Conservation (phyloP, 495 filamentous ascomycete genomes). For the Penicillium ochrochloron region DNA sequence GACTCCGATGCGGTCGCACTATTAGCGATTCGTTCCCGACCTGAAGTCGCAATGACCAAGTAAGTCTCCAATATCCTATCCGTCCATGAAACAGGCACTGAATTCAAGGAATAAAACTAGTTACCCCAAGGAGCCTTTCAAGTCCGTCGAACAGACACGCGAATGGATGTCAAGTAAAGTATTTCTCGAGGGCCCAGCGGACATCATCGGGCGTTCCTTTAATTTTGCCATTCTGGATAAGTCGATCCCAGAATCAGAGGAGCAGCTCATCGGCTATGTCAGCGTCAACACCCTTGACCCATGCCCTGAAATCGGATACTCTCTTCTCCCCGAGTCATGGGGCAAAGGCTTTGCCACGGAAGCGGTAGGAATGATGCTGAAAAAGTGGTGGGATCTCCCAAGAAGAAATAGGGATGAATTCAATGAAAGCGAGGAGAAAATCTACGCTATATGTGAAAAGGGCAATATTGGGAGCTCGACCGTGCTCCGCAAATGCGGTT, state of each 20-base stretch:
- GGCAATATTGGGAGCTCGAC: slow-evolving; percentile 34
- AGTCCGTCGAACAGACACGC: slow-evolving; percentile 27
- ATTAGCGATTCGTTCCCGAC: slow-evolving; percentile 23
- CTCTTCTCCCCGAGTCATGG: slow-evolving; percentile 33
- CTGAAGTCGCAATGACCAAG: slow-evolving; percentile 32
- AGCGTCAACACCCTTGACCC: slow-evolving; percentile 26
- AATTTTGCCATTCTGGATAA: slow-evolving; percentile 30
- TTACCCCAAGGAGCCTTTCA: slow-evolving; percentile 27
- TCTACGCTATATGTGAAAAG: slow-evolving; percentile 32
- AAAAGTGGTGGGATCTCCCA: slow-evolving; percentile 31
- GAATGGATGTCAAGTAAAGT: slow-evolving; percentile 29
- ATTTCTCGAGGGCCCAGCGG: slow-evolving; percentile 23
- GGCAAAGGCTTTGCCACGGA: slow-evolving; percentile 44
- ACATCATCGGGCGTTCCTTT: slow-evolving; percentile 28
- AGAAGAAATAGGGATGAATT: neutral
- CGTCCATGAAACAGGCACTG: neutral
- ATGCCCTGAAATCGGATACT: slow-evolving; percentile 40
- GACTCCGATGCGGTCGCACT: slow-evolving; percentile 25
- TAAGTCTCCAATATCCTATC: neutral
- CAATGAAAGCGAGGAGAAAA: slow-evolving; percentile 17
- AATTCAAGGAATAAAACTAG: slow-evolving; percentile 7
- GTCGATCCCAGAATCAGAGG: slow-evolving; percentile 18
- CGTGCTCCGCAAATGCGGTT: slow-evolving; percentile 42
- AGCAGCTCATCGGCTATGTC: slow-evolving; percentile 30
- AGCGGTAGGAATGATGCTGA: slow-evolving; percentile 31